Conservation (phyloP, 2,329 filamentous ascomycete genomes). For the Ramularia collo-cygni region DNA sequence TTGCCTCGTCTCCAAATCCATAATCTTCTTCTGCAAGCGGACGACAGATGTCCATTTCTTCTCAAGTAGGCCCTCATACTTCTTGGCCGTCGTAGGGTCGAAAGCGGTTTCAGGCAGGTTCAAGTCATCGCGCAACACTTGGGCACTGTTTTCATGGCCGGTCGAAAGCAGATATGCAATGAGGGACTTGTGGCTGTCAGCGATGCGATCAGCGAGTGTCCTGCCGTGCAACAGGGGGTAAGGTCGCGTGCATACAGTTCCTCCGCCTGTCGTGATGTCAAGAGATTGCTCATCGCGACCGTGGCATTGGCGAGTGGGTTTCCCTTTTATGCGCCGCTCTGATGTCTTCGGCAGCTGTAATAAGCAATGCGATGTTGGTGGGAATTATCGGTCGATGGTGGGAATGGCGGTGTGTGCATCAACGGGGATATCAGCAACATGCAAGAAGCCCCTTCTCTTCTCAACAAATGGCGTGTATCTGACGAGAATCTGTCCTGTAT, state of each 20-base stretch:
- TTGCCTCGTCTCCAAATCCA: constrained; percentile 80
- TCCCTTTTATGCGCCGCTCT: no score
- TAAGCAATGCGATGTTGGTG: no score
- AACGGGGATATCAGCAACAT: no score
- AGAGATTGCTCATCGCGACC: constrained; percentile 68
- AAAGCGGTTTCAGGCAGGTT: constrained; percentile 61
- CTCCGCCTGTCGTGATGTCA: constrained; percentile 76
- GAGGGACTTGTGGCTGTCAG: constrained; percentile 77
- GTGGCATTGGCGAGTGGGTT: constrained; percentile 21
- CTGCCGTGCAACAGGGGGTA: constrained; percentile 9
- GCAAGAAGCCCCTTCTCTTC: no score
- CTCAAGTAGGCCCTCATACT: constrained; percentile 88
- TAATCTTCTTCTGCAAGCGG: constrained; percentile 93
- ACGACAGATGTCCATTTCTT: constrained; percentile 99
- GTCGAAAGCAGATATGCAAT: constrained; percentile 77
- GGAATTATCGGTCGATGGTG: no score
- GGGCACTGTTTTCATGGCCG: constrained; percentile 62
- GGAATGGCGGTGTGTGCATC: no score
- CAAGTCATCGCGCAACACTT: constrained; percentile 70
- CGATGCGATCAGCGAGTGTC: constrained; percentile 26
- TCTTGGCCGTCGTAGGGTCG: constrained; percentile 77
- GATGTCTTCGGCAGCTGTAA: no score
- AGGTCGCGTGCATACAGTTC: constrained; percentile 61
- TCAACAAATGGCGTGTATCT: no score
- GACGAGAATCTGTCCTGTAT: no score